These are phyloP conservation scores for Acer saccharum DNA, from an alignment of 345 rosid species.

Conservation along the genomic window DNA sequence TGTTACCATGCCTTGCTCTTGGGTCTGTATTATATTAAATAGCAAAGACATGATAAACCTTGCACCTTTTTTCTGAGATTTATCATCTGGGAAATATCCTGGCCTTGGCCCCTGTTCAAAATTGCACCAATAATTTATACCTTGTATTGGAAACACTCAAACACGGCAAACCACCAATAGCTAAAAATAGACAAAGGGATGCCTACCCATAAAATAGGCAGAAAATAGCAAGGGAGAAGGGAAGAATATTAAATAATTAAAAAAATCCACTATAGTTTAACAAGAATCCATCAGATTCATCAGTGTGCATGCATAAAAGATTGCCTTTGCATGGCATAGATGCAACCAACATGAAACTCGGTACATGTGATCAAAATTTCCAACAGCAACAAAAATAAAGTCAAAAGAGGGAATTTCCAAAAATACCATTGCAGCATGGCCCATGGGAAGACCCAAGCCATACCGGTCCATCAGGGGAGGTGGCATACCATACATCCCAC, in stretches of 20 bases:
- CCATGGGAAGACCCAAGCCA: slow-evolving; percentile 86
- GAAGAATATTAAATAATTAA: background rate
- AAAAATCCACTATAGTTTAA: background rate
- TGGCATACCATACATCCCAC: slow-evolving; percentile 80
- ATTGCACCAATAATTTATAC: slow-evolving; percentile 7
- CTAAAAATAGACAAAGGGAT: background rate
- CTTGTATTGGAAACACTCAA: background rate
- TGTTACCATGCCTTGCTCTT: background rate
- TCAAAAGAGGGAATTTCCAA: slow-evolving; percentile 10
- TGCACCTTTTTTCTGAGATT: slow-evolving; percentile 62
- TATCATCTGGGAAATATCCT: slow-evolving; percentile 79
- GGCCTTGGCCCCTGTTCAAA: slow-evolving; percentile 84
- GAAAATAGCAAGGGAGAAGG: background rate
- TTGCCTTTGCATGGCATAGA: background rate
- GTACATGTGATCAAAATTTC: background rate
- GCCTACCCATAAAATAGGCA: background rate
- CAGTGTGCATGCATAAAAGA: background rate
- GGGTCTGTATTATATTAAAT: background rate
- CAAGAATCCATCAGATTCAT: background rate
- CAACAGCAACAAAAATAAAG: slow-evolving; percentile 16
- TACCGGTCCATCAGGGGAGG: slow-evolving; percentile 87
- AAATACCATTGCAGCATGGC: slow-evolving; percentile 83
- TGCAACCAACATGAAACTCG: background rate
- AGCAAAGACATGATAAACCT: slow-evolving; percentile 30
- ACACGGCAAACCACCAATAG: background rate